These are phyloP conservation scores for Aspergillus candidus DNA, from an alignment of 2,329 filamentous ascomycete genomes.

Conservation along the genomic window DNA sequence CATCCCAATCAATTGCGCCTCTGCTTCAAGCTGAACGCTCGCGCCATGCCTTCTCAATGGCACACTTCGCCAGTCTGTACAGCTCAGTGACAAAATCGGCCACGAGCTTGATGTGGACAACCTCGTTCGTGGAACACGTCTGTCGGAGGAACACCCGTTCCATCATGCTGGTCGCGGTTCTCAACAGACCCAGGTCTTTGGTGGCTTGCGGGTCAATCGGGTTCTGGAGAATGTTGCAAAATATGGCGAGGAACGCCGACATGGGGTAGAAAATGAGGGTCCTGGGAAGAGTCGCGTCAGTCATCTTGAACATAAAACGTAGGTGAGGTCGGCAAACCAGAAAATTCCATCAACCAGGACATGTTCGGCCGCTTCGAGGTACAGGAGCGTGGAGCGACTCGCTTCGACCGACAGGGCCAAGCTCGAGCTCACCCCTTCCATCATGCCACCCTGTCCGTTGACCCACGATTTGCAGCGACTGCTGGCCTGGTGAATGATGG, in stretches of 20 bases:
- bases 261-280: conserved; percentile 53
- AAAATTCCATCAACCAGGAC: conserved; percentile 45
- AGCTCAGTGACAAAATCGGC: conserved; percentile 43
- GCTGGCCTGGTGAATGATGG: conserved; percentile 51
- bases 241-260: conserved; percentile 49
- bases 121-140: conserved; percentile 29
- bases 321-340: conserved; percentile 28
- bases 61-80: conserved; percentile 39
- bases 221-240: conserved; percentile 49
- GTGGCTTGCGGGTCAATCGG: conserved; percentile 41
- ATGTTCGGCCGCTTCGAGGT: conserved; percentile 40
- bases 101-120: conserved; percentile 38
- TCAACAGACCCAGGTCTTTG: conserved; percentile 45
- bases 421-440: conserved; percentile 48
- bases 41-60: conserved; percentile 37
- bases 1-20: neutral
- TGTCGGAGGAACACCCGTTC: conserved; percentile 29
- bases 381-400: conserved; percentile 50
- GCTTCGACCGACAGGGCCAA: conserved; percentile 50
- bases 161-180: conserved; percentile 40
- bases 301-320: neutral
- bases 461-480: conserved; percentile 45
- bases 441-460: conserved; percentile 28
- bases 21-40: conserved; percentile 18
- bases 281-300: conserved; percentile 30